Evolutionary conservation across 1,284 basidiomycete genomes (phyloP), one percentile per base, ranked within the genome.

Genomic region (Ustilago bromivora): DNA sequence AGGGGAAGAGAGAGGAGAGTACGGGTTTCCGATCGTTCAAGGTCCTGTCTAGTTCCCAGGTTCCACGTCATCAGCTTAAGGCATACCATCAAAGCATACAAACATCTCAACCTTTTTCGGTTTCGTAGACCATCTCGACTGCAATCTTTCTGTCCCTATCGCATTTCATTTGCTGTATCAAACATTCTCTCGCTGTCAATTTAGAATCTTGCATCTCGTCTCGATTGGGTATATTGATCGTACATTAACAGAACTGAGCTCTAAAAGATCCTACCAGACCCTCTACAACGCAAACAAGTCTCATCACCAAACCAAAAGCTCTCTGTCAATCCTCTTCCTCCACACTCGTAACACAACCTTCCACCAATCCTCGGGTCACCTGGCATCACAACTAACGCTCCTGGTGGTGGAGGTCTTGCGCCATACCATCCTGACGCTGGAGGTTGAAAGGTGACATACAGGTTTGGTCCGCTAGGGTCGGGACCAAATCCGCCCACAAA

Each of bases 241-340:
- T 32, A 15, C 7, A 23, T 8, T 10, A 38, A 8, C 19, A 19
- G 0, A 47, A 8, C 23, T 36, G 49, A 51, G 31, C 31, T 10
- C 31, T 51, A 75, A 15, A 78, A 71, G 15, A 78, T 57, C 1
- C 76, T 34, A 3, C 76, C 76, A 2, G 51, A 51, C 0, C 76
- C 76, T 28, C 61, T 56, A 35, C 76, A 78, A 7, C 71, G 61
- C 6, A 54, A 66, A 47, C 76, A 78, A 28, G 71, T 75, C 49
- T 78, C 76, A 31, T 78, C 76, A 11, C 76, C 76, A 36, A 78
- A 63, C 76, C 76, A 78, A 55, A 78, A 78, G 57, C 76, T 78
- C 38, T 78, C 76, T 15, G 43, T 65, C 12, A 75, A 32, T 12
- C 76, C 76, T 36, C 65, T 46, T 1, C 76, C 76, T 3, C 61